phyloP scores from a whole-genome alignment of 208 protist species.

The Trypanosoma platydactyli region DNA sequence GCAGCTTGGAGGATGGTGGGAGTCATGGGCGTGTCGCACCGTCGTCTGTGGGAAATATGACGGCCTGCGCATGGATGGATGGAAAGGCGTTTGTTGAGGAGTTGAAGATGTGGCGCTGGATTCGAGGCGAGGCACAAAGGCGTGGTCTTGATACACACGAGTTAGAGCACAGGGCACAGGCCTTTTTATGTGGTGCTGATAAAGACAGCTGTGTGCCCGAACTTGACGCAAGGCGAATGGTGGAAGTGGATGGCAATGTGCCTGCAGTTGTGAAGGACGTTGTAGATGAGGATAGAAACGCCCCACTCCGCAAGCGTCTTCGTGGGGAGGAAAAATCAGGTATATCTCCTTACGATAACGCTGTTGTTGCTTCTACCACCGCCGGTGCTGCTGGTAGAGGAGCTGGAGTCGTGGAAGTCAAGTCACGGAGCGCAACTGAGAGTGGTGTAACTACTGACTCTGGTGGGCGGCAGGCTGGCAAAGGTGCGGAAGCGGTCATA shows the following conservation, averaged over 20 bases:
- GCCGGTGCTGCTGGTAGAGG: background rate
- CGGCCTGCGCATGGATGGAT: conserved; percentile 58
- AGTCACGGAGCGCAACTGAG: background rate
- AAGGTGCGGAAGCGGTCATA: background rate
- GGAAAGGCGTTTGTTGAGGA: conserved; percentile 85
- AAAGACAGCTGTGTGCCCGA: background rate
- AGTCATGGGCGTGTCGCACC: conserved; percentile 22
- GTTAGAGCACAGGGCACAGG: conserved; percentile 25
- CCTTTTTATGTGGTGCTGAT: conserved; percentile 25
- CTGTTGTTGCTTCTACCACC: background rate
- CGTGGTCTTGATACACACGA: conserved; percentile 20
- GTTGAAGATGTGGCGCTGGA: conserved; percentile 86
- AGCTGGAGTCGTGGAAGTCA: background rate
- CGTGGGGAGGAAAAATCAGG: background rate
- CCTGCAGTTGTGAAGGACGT: background rate
- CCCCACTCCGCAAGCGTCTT: background rate
- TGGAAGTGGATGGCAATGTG: background rate
- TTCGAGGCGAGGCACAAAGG: conserved; percentile 52
- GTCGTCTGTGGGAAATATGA: conserved; percentile 36
- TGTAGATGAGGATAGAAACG: background rate
- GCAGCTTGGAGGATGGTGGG: background rate
- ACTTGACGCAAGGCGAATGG: background rate
- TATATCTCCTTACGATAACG: background rate
- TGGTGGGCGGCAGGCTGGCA: background rate
- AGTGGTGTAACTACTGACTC: background rate